These are phyloP conservation scores for Orbilia ellipsospora DNA, from an alignment of 2,329 filamentous ascomycete genomes.

Conservation along the genomic window DNA sequence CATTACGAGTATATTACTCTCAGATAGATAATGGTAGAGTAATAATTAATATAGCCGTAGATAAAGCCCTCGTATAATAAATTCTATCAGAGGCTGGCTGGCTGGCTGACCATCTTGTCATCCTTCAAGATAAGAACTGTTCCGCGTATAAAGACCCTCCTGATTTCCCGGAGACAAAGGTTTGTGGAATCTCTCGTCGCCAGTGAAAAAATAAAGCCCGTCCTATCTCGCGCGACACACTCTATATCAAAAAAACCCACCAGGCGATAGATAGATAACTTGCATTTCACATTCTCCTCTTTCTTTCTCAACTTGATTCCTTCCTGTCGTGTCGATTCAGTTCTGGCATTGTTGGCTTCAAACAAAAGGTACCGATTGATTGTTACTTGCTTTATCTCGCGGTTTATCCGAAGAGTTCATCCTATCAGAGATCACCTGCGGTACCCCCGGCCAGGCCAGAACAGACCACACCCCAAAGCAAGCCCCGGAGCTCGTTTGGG, in stretches of 20 bases:
- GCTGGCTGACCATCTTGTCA: neutral
- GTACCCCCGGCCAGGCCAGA: neutral
- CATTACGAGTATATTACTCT: slow-evolving; percentile 18
- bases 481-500: slow-evolving; percentile 39
- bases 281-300: neutral
- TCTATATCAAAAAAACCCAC: slow-evolving; percentile 6
- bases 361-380: slow-evolving; percentile 8
- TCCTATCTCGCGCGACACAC: slow-evolving; percentile 33
- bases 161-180: slow-evolving; percentile 6
- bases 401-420: slow-evolving; percentile 54
- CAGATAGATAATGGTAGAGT: slow-evolving; percentile 6
- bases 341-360: neutral
- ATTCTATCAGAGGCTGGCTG: too few species aligned
- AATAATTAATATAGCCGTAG: slow-evolving; percentile 7
- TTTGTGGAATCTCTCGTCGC: neutral
- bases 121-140: slow-evolving; percentile 23
- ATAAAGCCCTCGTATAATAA: neutral
- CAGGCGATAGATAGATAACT: neutral
- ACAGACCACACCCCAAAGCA: neutral
- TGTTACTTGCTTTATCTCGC: slow-evolving; percentile 46
- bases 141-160: slow-evolving; percentile 32
- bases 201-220: slow-evolving; percentile 5
- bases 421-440: slow-evolving; percentile 31
- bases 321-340: neutral
- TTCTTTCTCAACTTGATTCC: slow-evolving; percentile 4